Base-by-base conservation (phyloP, 1,284 basidiomycete species). In the Earliella scabrosa region DNA sequence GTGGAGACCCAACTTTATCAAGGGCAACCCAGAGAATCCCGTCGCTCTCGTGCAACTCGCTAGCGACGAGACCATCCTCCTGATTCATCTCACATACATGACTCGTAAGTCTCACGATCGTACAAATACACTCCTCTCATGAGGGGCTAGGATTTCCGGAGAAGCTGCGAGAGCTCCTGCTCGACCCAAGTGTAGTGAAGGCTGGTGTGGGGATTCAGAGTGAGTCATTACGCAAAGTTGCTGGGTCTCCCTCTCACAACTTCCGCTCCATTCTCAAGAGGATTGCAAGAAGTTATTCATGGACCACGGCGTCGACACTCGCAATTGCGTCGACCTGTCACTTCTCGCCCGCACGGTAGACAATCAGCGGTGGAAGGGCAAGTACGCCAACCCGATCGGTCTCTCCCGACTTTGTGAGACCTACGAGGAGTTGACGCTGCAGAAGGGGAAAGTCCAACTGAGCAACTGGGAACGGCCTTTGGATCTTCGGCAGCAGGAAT, bases 21-120 rank as follows among this genome's bases (percentile, higher is more conserved):
- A 81, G 63, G 82, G 83, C 14, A 65, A 71, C 20, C 64, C 70
- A 24, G 80, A 84, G 68, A 88, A 90, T 63, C 85, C 78, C 14
- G 84, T 88, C 26, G 83, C 90, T 3, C 75, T 92, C 16, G 76
- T 92, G 2, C 89, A 92, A 66, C 76, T 92, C 24, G 85, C 87
- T 4, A 82, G 76, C 56, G 66, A 72, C 7, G 67, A 81, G 7
- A 73, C 68, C 14, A 78, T 89, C 18, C 68, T 87, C 34, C 79
- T 92, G 3, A 68, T 91, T 8, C 90, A 92, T 60, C 63, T 92
- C 50, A 79, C 74, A 52, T 73, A 73, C 27, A 91, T 91, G 85
- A 63, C 56, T 71, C 72, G 87, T 88, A 74, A 58, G 58, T 56
- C 3, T 10, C 18, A 27, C 9, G 13, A 26, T n/a, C 5, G 45